phyloP scores from a whole-genome alignment of 768 basidiomycete species.

The Galerina marginata region DNA sequence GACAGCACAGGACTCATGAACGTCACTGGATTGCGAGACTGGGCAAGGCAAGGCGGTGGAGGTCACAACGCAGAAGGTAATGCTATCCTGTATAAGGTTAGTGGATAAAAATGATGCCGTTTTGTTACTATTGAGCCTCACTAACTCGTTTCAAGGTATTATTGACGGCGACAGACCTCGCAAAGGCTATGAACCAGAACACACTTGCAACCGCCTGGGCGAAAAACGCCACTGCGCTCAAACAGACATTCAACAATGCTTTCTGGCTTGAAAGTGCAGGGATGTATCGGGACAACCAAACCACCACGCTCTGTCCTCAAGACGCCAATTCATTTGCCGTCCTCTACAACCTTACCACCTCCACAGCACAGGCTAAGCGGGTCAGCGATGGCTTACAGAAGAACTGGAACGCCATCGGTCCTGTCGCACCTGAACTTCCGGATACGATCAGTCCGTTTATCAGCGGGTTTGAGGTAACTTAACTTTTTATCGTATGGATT shows the following conservation, averaged over 20 bases:
- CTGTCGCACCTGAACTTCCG: conserved; percentile 60
- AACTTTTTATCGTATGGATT: neutral
- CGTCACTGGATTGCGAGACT: conserved; percentile 61
- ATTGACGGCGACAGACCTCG: conserved; percentile 51
- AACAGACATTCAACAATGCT: conserved; percentile 51
- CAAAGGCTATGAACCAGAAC: conserved; percentile 40
- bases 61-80: conserved; percentile 64
- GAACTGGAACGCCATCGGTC: conserved; percentile 59
- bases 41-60: conserved; percentile 61
- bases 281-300: conserved; percentile 60
- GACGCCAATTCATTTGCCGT: conserved; percentile 64
- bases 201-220: conserved; percentile 43
- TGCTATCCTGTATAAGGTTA: conserved; percentile 54
- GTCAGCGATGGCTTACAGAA: conserved; percentile 52
- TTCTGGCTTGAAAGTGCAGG: conserved; percentile 56
- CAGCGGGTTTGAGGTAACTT: conserved; percentile 57
- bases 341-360: conserved; percentile 54
- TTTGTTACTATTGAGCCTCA: neutral
- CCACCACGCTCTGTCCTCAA: conserved; percentile 57
- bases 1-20: conserved; percentile 55
- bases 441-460: conserved; percentile 68
- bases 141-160: conserved; percentile 44
- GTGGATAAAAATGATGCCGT: neutral
- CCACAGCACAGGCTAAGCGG: conserved; percentile 39
- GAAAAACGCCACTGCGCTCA: conserved; percentile 52